Conservation (phyloP, 2,329 filamentous ascomycete species). For the Penicillium sp. region DNA sequence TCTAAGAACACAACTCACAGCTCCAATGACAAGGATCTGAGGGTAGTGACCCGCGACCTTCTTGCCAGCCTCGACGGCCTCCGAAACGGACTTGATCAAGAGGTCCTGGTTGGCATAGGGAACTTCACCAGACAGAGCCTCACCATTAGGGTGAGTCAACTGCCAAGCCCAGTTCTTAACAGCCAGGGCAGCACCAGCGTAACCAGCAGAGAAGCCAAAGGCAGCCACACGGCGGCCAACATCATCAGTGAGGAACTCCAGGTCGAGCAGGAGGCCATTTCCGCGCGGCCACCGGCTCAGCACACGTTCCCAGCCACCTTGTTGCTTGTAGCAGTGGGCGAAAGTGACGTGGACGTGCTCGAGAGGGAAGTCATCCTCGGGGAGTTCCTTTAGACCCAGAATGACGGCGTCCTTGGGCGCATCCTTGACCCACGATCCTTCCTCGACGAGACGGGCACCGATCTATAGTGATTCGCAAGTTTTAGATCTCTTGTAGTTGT, state of each 20-base stretch:
- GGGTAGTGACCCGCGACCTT: conserved; percentile 65
- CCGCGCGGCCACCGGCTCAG: conserved; percentile 75
- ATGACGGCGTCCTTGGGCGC: conserved; percentile 66
- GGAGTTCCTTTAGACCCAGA: conserved; percentile 72
- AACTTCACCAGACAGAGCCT: conserved; percentile 59
- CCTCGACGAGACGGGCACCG: conserved; percentile 62
- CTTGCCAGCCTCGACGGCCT: conserved; percentile 61
- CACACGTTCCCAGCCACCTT: conserved; percentile 72
- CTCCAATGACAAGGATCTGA: conserved; percentile 78
- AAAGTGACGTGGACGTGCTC: conserved; percentile 71
- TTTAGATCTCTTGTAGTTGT: conserved; percentile 1
- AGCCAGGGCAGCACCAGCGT: conserved; percentile 67
- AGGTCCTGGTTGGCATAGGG: conserved; percentile 64
- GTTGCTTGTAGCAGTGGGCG: conserved; percentile 70
- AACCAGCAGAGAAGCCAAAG: conserved; percentile 66
- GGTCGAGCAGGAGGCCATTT: conserved; percentile 71
- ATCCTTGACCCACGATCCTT: conserved; percentile 61
- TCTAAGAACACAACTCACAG: conserved; percentile 37
- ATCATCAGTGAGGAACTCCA: conserved; percentile 79
- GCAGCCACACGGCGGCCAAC: conserved; percentile 55
- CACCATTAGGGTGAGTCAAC: conserved; percentile 61
- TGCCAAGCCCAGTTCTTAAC: conserved; percentile 82
- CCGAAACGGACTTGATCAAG: conserved; percentile 70
- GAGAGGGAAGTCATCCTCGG: conserved; percentile 64
- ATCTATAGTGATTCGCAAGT: conserved; percentile 54